These are phyloP conservation scores for Pleurozium schreberi DNA, from an alignment of 225 moss, liverwort and hornwort species.

Conservation along the genomic window DNA sequence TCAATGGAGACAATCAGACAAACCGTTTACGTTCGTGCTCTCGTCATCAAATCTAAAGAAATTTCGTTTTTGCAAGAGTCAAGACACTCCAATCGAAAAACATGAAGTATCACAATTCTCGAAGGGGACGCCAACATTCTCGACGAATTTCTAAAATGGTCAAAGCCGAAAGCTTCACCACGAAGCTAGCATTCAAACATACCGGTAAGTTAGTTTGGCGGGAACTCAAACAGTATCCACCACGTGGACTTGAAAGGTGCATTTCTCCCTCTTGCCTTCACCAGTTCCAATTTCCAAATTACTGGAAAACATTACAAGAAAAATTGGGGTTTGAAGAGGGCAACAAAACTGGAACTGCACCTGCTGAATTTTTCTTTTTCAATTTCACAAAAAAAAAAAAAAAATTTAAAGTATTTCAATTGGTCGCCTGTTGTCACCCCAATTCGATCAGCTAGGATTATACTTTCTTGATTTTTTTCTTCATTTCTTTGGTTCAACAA, in stretches of 20 bases:
- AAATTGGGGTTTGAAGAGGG: too few relatives aligned
- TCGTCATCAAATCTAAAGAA: not conserved
- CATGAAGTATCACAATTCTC: not conserved
- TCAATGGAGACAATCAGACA: not conserved
- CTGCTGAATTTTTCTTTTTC: too few relatives aligned
- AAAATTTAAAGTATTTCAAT: too few relatives aligned
- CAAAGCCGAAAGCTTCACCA: conserved; percentile 1
- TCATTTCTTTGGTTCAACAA: too few relatives aligned
- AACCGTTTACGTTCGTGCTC: not conserved
- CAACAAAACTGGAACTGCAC: too few relatives aligned
- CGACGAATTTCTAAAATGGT: not conserved
- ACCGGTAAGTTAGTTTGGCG: not conserved
- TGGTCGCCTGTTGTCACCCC: too few relatives aligned
- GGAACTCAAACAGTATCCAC: not conserved
- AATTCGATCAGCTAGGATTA: too few relatives aligned
- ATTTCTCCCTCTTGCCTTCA: not conserved
- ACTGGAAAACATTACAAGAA: not conserved
- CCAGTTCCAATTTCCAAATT: not conserved
- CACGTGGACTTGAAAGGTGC: not conserved
- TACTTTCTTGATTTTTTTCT: too few relatives aligned
- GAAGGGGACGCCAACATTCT: not conserved
- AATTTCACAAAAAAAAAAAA: too few relatives aligned
- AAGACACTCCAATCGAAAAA: not conserved
- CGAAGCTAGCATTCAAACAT: conserved; percentile 6
- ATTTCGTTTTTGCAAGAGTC: not conserved